A percentile compares a stretch with the other conserved stretches of the same genome.
Conservation (phyloP, 2,329 filamentous ascomycete genomes). For the Exophiala sp. region DNA sequence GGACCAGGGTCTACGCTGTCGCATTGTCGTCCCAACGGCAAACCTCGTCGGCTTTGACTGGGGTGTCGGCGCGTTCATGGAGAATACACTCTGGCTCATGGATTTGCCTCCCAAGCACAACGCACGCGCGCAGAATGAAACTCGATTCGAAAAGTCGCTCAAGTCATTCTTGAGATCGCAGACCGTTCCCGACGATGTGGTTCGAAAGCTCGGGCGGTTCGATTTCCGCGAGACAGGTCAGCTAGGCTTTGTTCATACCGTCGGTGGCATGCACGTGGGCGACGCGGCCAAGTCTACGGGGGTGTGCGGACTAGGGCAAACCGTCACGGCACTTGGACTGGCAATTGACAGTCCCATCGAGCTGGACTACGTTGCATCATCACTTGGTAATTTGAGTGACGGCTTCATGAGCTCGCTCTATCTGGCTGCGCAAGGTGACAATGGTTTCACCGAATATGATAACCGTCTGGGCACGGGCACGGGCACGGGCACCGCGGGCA, state of each 20-base stretch:
- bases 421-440: conserved; percentile 56
- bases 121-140: conserved; percentile 28
- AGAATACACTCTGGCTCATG: conserved; percentile 91
- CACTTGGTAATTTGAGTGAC: conserved; percentile 71
- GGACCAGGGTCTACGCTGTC: conserved; percentile 31
- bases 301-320: conserved; percentile 67
- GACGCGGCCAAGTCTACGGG: conserved; percentile 57
- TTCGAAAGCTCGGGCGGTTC: conserved; percentile 69
- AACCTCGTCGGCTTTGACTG: conserved; percentile 86
- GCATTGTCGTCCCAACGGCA: conserved; percentile 80
- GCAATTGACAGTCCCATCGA: conserved; percentile 39
- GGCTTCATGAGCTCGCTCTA: conserved; percentile 62
- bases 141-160: conserved; percentile 67
- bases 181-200: conserved; percentile 60
- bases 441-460: conserved; percentile 43
- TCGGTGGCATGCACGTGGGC: conserved; percentile 59
- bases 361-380: conserved; percentile 56
- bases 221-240: conserved; percentile 72
- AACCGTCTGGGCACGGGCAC: conserved; percentile 33
- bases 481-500: conserved; percentile 1
- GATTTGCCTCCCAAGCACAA: conserved; percentile 62
- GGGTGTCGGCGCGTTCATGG: conserved; percentile 78
- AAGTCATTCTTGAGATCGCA: conserved; percentile 66
- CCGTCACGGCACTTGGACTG: conserved; percentile 63
- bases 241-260: conserved; percentile 79